Percentiles rank a stretch among this genome's conserved stretches.
These are phyloP conservation scores for Silene latifolia DNA, from an alignment of 148 eudicot genomes.

Conservation along the genomic window DNA sequence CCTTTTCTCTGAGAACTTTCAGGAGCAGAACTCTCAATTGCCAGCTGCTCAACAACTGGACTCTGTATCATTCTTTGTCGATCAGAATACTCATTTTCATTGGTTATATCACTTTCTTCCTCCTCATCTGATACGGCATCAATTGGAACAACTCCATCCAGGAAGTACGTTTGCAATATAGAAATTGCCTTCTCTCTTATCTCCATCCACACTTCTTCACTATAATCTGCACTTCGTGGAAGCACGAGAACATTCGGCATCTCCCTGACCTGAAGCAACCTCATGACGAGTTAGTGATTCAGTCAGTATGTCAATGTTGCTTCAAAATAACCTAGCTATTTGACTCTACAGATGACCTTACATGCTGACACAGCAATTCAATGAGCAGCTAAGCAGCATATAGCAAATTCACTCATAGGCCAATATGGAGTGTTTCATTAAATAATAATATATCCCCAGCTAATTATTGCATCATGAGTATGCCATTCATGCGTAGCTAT, in stretches of 20 bases:
- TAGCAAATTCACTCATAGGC: neutral
- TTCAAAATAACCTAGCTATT: neutral
- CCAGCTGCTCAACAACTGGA: conserved; percentile 42
- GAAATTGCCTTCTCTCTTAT: conserved; percentile 90
- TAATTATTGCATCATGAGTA: neutral
- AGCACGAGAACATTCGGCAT: conserved; percentile 99
- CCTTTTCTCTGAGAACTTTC: conserved; percentile 59
- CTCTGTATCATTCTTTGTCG: conserved; percentile 44
- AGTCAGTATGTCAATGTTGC: neutral
- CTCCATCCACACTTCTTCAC: conserved; percentile 99
- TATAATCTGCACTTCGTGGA: conserved; percentile 97
- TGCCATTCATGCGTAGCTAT: neutral
- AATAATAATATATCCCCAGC: neutral
- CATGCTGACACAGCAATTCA: neutral
- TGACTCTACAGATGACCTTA: neutral
- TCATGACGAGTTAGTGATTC: conserved; percentile 1
- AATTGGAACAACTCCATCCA: conserved; percentile 66
- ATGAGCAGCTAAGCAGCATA: neutral
- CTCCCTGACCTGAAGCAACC: conserved; percentile 70
- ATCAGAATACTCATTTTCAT: conserved; percentile 47
- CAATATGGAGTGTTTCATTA: no score
- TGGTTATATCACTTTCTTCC: conserved; percentile 62
- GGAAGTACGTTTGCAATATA: conserved; percentile 72
- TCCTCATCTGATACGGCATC: conserved; percentile 84
- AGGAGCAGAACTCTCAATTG: conserved; percentile 40